These are phyloP conservation scores for Rhodamnia argentea DNA, from an alignment of 345 rosid genomes.

Conservation along the genomic window DNA sequence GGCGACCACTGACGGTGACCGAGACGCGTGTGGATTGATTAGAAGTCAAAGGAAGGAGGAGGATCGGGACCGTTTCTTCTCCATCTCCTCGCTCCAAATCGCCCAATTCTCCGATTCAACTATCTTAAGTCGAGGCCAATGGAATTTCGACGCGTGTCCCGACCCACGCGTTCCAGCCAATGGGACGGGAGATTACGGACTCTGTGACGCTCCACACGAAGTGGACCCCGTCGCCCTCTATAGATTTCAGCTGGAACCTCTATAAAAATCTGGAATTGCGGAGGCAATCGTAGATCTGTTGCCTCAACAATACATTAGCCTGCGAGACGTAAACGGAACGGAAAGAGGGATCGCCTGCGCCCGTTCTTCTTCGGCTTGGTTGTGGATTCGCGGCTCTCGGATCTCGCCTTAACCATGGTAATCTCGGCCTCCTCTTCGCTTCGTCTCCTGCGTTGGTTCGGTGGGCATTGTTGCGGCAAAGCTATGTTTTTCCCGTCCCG, in stretches of 20 bases:
- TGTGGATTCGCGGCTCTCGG: not conserved
- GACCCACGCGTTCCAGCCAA: not conserved
- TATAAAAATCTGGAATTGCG: not conserved
- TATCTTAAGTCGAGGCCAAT: accelerated
- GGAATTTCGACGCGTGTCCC: not conserved
- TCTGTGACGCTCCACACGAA: not conserved
- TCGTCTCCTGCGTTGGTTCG: not conserved
- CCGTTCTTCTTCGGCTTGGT: not conserved
- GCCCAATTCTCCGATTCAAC: too few species aligned
- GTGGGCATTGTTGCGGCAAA: not conserved
- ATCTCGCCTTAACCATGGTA: not conserved
- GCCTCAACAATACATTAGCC: not conserved
- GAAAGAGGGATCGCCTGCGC: not conserved
- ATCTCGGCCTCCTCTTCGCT: not conserved
- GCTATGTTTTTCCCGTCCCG: not conserved
- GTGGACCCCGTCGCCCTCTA: not conserved
- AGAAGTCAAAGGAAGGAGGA: not conserved
- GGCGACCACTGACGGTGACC: not conserved
- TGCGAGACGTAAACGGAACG: not conserved
- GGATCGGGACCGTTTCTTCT: not conserved
- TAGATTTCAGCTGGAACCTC: not conserved
- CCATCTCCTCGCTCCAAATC: not conserved
- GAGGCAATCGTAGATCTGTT: not conserved
- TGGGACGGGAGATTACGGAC: not conserved
- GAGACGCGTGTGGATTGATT: not conserved